A percentile compares a stretch with the other conserved stretches of the same genome.
These are phyloP conservation scores for Physaria fendleri DNA, from an alignment of 345 rosid genomes.

Conservation along the genomic window DNA sequence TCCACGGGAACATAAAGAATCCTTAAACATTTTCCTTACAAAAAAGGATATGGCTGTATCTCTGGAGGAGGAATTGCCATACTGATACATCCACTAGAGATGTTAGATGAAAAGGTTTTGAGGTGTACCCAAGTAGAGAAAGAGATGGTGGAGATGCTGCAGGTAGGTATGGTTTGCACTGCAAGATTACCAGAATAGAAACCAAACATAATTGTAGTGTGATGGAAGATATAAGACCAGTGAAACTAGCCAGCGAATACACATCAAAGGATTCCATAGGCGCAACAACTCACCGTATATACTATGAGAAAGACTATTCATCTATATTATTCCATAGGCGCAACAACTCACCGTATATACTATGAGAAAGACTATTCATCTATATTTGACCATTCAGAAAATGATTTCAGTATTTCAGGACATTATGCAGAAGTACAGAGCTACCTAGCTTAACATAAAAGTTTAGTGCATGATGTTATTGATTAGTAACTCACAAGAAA, in stretches of 20 bases:
- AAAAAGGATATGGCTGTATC: slow-evolving; percentile 48
- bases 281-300: slow-evolving; percentile 39
- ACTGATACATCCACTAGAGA: slow-evolving; percentile 78
- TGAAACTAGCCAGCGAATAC: slow-evolving; percentile 34
- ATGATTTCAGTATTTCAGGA: slow-evolving; percentile 11
- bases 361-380: slow-evolving; percentile 23
- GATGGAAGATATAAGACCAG: slow-evolving; percentile 62
- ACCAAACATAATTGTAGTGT: slow-evolving; percentile 62
- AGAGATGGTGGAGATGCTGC: slow-evolving; percentile 97
- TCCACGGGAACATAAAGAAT: slow-evolving; percentile 88
- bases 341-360: slow-evolving; percentile 39
- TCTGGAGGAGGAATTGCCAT: slow-evolving; percentile 77
- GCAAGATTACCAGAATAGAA: slow-evolving; percentile 67
- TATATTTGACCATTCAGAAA: slow-evolving; percentile 15
- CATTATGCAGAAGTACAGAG: not conserved
- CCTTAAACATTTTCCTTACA: slow-evolving; percentile 75
- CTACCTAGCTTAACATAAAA: not conserved
- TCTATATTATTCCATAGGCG: slow-evolving; percentile 31
- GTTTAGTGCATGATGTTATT: not conserved
- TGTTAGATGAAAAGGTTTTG: slow-evolving; percentile 76
- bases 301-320: slow-evolving; percentile 23
- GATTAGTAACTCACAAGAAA: not conserved
- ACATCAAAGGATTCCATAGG: slow-evolving; percentile 40
- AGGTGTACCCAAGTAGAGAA: slow-evolving; percentile 89
- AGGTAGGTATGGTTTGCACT: slow-evolving; percentile 79